Evolutionary conservation across 371 early-diverging fungal genomes (phyloP), one percentile per base, ranked within the genome.

Genomic region (Mortierella sp.): DNA sequence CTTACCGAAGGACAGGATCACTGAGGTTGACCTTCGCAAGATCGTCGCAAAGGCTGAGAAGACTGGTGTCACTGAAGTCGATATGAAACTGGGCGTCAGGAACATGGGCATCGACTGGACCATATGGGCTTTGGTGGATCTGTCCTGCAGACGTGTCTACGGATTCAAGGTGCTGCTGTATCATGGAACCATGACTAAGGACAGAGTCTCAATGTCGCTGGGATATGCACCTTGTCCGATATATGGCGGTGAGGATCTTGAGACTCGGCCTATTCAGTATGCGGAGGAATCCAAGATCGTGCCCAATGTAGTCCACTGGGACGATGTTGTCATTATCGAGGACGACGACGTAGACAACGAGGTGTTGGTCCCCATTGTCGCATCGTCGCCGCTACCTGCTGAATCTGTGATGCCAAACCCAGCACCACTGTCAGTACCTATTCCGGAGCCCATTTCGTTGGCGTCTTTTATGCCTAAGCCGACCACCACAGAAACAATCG

Each of bases 211-310:
- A 6, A 75, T 64, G 2, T 48, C 75, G 24, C 10, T 79, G 10
- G 79, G 79, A 19, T 79, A 79, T 50, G 79, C 74, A 11, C 71
- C 79, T 6, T 79, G 79, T 61, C 79, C 79, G 9, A 46, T 74
- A 50, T 79, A 79, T 37, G 79, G 79, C 19, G 79, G 61, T 13
- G 75, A 74, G 11, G 59, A 61, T 34, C 28, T 79, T 28, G 71
- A 74, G 43, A 71, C 57, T 24, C 74, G 79, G n/a, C 79, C 79
- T 5, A 74, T 74, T 34, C 76, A 73, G 10, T 81, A 81, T 51
- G 81, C 81, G 10, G 70, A 61, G 26, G 81, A 81, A 31, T 26
- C 64, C 50, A n/a, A 69, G 4, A 24, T 40, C 13, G 59, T 70
- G 34, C 81, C 77, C 28, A 61, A 59, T 21, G 28, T 81, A 21